Evolutionary conservation across 192 early-diverging fungal genomes (phyloP).

Genomic region (Chytriomyces confervae): DNA sequence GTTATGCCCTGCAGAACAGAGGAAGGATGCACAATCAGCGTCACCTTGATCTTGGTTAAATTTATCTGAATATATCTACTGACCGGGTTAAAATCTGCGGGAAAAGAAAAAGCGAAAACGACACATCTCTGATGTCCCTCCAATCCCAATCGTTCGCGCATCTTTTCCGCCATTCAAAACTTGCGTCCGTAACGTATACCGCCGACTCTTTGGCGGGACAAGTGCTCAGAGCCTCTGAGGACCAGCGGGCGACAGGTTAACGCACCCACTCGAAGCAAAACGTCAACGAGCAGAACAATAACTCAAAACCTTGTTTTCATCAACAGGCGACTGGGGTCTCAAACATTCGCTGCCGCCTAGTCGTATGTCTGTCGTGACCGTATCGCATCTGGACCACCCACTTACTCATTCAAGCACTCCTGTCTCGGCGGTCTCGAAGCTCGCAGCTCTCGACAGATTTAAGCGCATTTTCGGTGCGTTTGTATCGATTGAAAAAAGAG

Average conservation of each 20-base stretch:
- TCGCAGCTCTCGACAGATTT: conserved; percentile 8
- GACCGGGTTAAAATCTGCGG: neutral
- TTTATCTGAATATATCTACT: neutral
- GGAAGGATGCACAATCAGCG: too few species aligned
- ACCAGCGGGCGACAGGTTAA: conserved; percentile 12
- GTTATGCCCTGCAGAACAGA: neutral
- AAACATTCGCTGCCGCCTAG: conserved; percentile 18
- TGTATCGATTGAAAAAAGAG: neutral
- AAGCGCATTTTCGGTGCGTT: conserved; percentile 6
- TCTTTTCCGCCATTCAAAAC: conserved; percentile 23
- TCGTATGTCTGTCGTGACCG: neutral
- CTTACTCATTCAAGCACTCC: neutral
- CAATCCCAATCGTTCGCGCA: conserved; percentile 20
- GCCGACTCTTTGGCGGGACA: neutral
- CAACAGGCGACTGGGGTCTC: conserved; percentile 26
- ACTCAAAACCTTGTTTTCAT: neutral
- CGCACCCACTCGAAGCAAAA: neutral
- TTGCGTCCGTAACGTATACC: conserved; percentile 24
- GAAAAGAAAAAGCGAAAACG: neutral
- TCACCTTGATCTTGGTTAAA: neutral
- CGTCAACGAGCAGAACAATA: neutral
- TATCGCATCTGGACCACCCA: neutral
- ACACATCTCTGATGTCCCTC: neutral
- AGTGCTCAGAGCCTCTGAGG: neutral
- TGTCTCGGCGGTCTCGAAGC: neutral